phyloP scores from a whole-genome alignment of 164 flowering plant species.

The Nymphaea thermarum region DNA sequence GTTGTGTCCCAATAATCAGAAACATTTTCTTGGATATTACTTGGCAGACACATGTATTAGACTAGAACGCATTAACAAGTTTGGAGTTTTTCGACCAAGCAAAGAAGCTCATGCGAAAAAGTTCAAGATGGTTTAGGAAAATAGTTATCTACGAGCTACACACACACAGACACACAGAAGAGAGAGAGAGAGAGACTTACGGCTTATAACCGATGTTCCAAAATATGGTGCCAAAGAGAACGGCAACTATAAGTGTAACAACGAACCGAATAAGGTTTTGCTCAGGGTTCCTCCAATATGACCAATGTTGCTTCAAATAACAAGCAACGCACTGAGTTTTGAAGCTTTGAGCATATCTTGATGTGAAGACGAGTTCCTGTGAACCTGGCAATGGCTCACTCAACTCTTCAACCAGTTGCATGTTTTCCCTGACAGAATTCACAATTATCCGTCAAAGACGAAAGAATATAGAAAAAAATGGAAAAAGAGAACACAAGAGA shows the following conservation, averaged over 20 bases:
- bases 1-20: too few relatives aligned
- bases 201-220: constrained; percentile 59
- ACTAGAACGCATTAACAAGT: too few relatives aligned
- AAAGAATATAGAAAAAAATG: neutral
- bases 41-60: too few relatives aligned
- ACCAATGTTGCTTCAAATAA: constrained; percentile 80
- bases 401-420: constrained; percentile 42
- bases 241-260: constrained; percentile 52
- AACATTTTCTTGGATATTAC: too few relatives aligned
- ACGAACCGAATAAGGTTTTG: constrained; percentile 60
- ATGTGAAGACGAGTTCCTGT: constrained; percentile 43
- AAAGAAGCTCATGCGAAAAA: too few relatives aligned
- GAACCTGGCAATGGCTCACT: constrained; percentile 47
- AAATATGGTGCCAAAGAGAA: constrained; percentile 65
- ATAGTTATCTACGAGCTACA: too few relatives aligned
- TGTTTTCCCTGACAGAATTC: constrained; percentile 33
- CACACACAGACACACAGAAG: too few relatives aligned
- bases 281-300: constrained; percentile 91
- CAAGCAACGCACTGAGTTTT: constrained; percentile 67
- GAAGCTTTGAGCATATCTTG: constrained; percentile 44
- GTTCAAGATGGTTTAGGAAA: too few relatives aligned
- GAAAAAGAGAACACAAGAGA: neutral
- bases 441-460: neutral
- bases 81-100: too few relatives aligned
- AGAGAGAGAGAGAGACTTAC: constrained; percentile 17